Conservation (phyloP, 2,329 filamentous ascomycete species). For the Apiospora aurea region DNA sequence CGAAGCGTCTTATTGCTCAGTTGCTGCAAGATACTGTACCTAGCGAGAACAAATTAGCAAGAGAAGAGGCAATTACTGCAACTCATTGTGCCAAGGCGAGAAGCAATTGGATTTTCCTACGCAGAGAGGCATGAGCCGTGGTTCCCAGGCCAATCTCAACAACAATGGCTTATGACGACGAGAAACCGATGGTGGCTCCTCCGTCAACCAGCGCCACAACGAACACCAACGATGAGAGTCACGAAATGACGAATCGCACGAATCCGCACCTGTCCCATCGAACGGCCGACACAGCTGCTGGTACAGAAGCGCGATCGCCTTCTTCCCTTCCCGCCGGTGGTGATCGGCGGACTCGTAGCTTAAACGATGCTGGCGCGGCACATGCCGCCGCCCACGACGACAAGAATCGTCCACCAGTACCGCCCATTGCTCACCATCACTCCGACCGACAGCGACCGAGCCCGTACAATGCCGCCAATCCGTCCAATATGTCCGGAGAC, state of each 20-base stretch:
- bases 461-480: conserved; percentile 16
- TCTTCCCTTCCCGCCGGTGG: background rate
- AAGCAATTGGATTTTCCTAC: background rate
- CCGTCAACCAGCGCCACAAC: conserved; percentile 2
- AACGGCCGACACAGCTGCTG: background rate
- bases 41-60: background rate
- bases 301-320: background rate
- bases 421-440: background rate
- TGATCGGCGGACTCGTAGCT: background rate
- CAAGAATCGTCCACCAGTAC: background rate
- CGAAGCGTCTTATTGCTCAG: background rate
- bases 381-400: background rate
- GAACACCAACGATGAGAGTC: background rate
- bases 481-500: background rate
- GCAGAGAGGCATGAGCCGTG: background rate
- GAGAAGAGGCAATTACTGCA: background rate
- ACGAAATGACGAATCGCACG: background rate
- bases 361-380: background rate
- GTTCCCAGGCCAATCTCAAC: background rate
- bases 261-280: background rate
- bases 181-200: conserved; percentile 6
- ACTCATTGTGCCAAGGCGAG: background rate
- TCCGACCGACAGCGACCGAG: conserved; percentile 1
- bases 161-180: conserved; percentile 8
- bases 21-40: background rate